A percentile compares a stretch with the other conserved stretches of the same genome.
Evolutionary conservation across 768 basidiomycete genomes (phyloP).

Genomic region (Pisolithus sp.): DNA sequence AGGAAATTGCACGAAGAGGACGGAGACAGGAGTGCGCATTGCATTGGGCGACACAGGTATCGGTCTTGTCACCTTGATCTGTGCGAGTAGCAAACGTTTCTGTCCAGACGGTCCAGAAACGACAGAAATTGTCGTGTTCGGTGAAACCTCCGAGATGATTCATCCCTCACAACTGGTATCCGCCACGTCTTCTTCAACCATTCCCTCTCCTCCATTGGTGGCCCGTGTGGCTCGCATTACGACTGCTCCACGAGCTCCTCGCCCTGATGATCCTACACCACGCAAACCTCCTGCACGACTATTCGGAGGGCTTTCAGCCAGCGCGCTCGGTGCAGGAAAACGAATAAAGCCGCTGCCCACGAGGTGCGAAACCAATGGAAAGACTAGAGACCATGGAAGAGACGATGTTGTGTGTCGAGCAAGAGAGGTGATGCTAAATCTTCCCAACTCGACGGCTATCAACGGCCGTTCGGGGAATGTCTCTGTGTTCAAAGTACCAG

Average conservation of each 20-base stretch:
- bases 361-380: conserved; percentile 7
- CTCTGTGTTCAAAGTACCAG: conserved; percentile 43
- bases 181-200: conserved; percentile 14
- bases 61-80: neutral
- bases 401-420: conserved; percentile 30
- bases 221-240: conserved; percentile 51
- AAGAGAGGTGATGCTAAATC: conserved; percentile 32
- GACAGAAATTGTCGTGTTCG: conserved; percentile 57
- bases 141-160: conserved; percentile 23
- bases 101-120: conserved; percentile 59
- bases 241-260: conserved; percentile 37
- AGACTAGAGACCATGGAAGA: conserved; percentile 15
- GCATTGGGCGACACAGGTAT: conserved; percentile 64
- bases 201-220: conserved; percentile 20
- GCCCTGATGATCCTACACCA: conserved; percentile 78
- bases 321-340: conserved; percentile 15
- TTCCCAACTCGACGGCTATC: conserved; percentile 25
- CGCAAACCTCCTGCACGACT: conserved; percentile 50
- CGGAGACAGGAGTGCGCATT: conserved; percentile 56
- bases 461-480: conserved; percentile 3
- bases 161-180: conserved; percentile 9
- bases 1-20: conserved; percentile 23
- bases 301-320: conserved; percentile 3
- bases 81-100: neutral
- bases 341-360: conserved; percentile 15